A percentile compares a stretch with the other conserved stretches of the same genome.
phyloP scores from a whole-genome alignment of 192 early-diverging fungal genomes.

The Umbelopsis sp. region DNA sequence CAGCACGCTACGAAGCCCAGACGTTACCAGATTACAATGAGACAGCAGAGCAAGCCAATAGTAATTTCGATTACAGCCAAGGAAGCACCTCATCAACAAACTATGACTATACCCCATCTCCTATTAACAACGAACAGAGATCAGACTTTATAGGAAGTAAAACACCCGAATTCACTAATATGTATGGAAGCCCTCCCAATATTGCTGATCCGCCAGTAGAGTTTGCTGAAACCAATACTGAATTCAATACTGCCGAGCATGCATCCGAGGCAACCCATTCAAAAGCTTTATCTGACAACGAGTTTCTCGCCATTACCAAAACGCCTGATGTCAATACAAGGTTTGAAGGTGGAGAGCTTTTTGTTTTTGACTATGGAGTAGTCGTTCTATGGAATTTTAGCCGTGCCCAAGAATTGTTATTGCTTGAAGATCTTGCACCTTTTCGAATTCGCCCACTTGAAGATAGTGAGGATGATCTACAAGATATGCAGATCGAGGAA shows the following conservation, averaged over 20 bases:
- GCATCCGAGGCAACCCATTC: background rate
- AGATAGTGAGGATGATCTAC: slow-evolving; percentile 37
- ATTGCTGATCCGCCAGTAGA: background rate
- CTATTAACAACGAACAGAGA: background rate
- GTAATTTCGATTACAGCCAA: background rate
- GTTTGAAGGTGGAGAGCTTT: slow-evolving; percentile 56
- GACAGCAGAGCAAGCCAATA: too few species aligned
- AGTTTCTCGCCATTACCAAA: background rate
- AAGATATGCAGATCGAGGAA: slow-evolving; percentile 71
- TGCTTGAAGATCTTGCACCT: slow-evolving; percentile 47
- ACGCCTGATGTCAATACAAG: background rate
- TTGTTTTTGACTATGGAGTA: slow-evolving; percentile 62
- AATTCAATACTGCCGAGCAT: background rate
- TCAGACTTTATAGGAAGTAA: background rate
- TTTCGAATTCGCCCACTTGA: slow-evolving; percentile 42
- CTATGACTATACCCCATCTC: background rate
- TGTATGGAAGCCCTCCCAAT: background rate
- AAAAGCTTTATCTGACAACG: background rate
- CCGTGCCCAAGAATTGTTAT: slow-evolving; percentile 50
- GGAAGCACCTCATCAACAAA: background rate
- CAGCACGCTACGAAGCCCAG: background rate
- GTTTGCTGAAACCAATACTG: background rate
- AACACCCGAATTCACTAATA: background rate
- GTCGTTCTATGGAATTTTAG: slow-evolving; percentile 64
- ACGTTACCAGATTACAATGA: background rate